Evolutionary conservation across 179 eudicot genomes (phyloP).

Genomic region (Carnegiea gigantea): DNA sequence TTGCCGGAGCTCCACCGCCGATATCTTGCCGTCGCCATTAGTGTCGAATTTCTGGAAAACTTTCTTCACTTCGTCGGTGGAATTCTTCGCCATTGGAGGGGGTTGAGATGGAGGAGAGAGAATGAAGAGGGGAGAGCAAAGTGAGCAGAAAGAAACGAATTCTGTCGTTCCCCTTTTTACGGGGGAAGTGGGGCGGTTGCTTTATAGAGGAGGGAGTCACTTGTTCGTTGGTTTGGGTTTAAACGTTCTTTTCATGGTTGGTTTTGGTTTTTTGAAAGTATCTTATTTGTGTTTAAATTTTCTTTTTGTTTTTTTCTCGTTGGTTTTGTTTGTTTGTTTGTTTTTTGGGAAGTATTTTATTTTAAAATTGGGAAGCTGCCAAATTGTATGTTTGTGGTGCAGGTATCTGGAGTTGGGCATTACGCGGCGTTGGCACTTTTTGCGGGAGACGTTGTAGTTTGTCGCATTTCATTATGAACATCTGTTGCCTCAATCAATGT

Average conservation of each 20-base stretch:
- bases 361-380: neutral
- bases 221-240: neutral
- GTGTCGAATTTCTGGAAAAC: conserved; percentile 42
- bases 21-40: conserved; percentile 47
- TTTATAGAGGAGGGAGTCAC: neutral
- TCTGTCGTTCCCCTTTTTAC: neutral
- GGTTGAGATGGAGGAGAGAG: neutral
- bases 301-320: neutral
- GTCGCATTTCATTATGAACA: neutral
- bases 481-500: neutral
- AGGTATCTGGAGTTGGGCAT: neutral
- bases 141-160: neutral
- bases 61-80: conserved; percentile 23
- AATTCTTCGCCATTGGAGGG: conserved; percentile 24
- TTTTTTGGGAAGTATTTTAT: neutral
- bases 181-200: neutral
- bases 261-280: neutral
- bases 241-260: neutral
- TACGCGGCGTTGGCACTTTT: conserved; percentile 29
- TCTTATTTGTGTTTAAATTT: neutral
- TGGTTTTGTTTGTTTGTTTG: no score
- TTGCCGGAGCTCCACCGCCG: conserved; percentile 28
- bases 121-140: neutral
- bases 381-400: neutral
- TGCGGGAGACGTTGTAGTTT: conserved; percentile 8